Conservation (phyloP, 1,139 yeast species). For the Yamadazyma epiphylla region DNA sequence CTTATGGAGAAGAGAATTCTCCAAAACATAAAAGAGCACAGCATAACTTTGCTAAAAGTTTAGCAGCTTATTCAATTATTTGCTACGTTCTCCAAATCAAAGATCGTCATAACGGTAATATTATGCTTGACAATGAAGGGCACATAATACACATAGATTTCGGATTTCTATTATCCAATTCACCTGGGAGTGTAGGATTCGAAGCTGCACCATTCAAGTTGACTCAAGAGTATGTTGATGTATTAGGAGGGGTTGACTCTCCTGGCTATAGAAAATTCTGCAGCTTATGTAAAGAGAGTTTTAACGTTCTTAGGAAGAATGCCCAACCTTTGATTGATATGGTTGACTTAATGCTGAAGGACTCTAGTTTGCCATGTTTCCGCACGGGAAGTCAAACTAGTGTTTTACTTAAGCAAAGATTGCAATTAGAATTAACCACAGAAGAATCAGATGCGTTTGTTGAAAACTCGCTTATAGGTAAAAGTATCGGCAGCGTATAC, state of each 20-base stretch:
- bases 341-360: constrained; percentile 92
- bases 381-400: constrained; percentile 83
- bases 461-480: constrained; percentile 67
- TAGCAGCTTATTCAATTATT: constrained; percentile 85
- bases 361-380: constrained; percentile 87
- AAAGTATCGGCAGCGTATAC: constrained; percentile 83
- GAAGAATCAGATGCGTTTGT: constrained; percentile 74
- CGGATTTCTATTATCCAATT: constrained; percentile 86
- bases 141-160: constrained; percentile 95
- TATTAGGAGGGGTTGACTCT: constrained; percentile 75
- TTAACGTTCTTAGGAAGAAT: constrained; percentile 64
- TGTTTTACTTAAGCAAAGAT: constrained; percentile 69
- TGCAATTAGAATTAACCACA: constrained; percentile 72
- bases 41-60: constrained; percentile 74
- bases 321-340: constrained; percentile 71
- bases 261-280: constrained; percentile 57
- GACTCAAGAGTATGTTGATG: constrained; percentile 80
- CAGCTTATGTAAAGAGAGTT: constrained; percentile 63
- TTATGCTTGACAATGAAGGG: constrained; percentile 90
- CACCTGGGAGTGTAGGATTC: constrained; percentile 95
- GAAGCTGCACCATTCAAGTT: constrained; percentile 96
- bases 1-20: constrained; percentile 62
- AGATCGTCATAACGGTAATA: constrained; percentile 95
- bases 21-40: constrained; percentile 66
- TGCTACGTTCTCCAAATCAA: constrained; percentile 88